Conservation (phyloP, 306 rosid species). For the Begonia fuchsioides region DNA sequence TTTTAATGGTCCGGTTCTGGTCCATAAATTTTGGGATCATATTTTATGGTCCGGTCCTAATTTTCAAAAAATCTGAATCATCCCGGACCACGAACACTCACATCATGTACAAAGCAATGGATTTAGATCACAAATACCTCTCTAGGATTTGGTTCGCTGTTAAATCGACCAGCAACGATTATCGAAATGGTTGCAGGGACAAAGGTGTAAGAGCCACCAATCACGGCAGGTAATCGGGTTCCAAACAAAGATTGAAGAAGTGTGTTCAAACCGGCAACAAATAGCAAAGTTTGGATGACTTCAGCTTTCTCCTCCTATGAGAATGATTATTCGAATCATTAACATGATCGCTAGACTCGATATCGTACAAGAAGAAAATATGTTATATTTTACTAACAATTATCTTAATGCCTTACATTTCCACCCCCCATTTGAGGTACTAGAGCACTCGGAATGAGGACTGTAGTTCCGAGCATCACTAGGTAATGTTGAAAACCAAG, state of each 20-base stretch:
- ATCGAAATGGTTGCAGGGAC: conserved; percentile 94
- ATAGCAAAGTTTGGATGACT: conserved; percentile 81
- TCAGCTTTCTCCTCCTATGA: conserved; percentile 73
- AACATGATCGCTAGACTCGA: background rate
- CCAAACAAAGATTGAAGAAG: conserved; percentile 64
- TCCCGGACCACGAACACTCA: too few relatives aligned
- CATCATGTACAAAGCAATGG: background rate
- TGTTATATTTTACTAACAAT: background rate
- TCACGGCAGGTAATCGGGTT: conserved; percentile 80
- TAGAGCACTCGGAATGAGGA: conserved; percentile 82
- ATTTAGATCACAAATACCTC: conserved; percentile 44
- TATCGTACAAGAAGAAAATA: background rate
- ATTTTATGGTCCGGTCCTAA: too few relatives aligned
- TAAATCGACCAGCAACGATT: conserved; percentile 83
- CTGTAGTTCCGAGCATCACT: conserved; percentile 95
- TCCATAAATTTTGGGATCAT: too few relatives aligned
- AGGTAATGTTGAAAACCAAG: conserved; percentile 98
- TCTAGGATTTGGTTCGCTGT: conserved; percentile 37
- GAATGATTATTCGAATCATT: background rate
- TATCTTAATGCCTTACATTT: conserved; percentile 39
- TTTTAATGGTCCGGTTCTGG: too few relatives aligned
- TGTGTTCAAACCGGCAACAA: conserved; percentile 90
- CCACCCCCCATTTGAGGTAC: conserved; percentile 99
- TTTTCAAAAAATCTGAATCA: too few relatives aligned
- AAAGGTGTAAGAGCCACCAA: conserved; percentile 89